Evolutionary conservation across 1,139 yeast species (phyloP).

Genomic region (Diutina scorzettiae): DNA sequence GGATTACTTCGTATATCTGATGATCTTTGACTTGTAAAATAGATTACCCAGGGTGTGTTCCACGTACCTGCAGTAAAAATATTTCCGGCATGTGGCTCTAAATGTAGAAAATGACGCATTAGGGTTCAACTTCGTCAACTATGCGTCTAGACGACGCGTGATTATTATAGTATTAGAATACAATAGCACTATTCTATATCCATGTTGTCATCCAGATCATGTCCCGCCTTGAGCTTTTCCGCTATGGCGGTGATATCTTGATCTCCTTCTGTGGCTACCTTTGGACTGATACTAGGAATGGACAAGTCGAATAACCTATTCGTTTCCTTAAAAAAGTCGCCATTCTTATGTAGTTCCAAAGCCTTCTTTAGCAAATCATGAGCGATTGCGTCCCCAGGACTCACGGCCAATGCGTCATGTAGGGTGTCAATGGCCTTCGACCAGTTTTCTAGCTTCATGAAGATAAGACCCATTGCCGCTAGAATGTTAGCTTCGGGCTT

Average conservation of each 20-base stretch:
- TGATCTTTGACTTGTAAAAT: too few relatives aligned
- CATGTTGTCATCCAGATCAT: conserved; percentile 1
- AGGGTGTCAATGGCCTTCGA: conserved; percentile 62
- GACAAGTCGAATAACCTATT: background rate
- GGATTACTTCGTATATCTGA: too few relatives aligned
- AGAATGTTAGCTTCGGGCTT: conserved; percentile 61
- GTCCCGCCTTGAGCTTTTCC: background rate
- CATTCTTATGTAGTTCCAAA: conserved; percentile 47
- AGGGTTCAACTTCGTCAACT: too few relatives aligned
- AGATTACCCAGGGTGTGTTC: too few relatives aligned
- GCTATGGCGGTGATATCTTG: background rate
- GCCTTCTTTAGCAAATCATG: conserved; percentile 74
- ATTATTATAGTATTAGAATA: too few relatives aligned
- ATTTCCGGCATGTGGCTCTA: too few relatives aligned
- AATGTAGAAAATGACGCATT: too few relatives aligned
- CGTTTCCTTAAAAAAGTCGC: background rate
- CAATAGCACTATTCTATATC: conserved; percentile 3
- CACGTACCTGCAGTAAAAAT: too few relatives aligned
- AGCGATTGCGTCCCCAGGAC: conserved; percentile 79
- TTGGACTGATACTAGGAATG: background rate
- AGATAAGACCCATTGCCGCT: conserved; percentile 75
- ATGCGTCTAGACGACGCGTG: too few relatives aligned
- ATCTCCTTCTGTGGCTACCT: background rate
- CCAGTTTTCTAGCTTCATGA: conserved; percentile 55
- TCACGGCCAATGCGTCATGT: conserved; percentile 71